Conservation (phyloP, 2,329 filamentous ascomycete genomes). For the Dryadomyces sulphureus region DNA sequence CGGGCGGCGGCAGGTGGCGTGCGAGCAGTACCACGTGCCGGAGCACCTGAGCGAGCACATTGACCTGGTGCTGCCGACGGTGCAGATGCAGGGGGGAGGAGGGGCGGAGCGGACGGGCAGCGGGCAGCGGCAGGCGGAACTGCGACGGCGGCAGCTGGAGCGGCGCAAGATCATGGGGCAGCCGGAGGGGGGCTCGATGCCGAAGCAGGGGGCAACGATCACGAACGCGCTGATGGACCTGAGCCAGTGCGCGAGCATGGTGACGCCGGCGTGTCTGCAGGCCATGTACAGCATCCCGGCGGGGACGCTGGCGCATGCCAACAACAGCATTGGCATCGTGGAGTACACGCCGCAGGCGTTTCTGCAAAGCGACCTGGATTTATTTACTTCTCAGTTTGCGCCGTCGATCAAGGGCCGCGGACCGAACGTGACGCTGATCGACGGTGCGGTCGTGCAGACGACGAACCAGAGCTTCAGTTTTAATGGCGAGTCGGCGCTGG, state of each 20-base stretch:
- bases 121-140: conserved; percentile 8
- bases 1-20: conserved; percentile 22
- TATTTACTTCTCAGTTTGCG: conserved; percentile 31
- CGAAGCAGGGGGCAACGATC: conserved; percentile 18
- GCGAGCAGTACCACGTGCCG: conserved; percentile 26
- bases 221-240: conserved; percentile 18
- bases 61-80: conserved; percentile 26
- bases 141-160: conserved; percentile 14
- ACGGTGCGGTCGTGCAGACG: conserved; percentile 20
- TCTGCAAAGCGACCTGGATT: conserved; percentile 31
- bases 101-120: neutral
- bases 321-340: conserved; percentile 38
- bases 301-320: conserved; percentile 17
- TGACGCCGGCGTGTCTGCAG: conserved; percentile 41
- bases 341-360: conserved; percentile 40
- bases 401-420: conserved; percentile 21
- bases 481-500: conserved; percentile 22
- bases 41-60: conserved; percentile 20
- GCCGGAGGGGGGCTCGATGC: conserved; percentile 13
- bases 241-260: conserved; percentile 32
- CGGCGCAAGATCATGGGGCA: conserved; percentile 16
- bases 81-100: conserved; percentile 19
- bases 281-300: conserved; percentile 30
- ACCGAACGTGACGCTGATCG: conserved; percentile 20
- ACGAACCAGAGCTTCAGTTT: conserved; percentile 21